A percentile compares a stretch with the other conserved stretches of the same genome.
Conservation (phyloP, 2,329 filamentous ascomycete genomes). For the Diaporthe eres region DNA sequence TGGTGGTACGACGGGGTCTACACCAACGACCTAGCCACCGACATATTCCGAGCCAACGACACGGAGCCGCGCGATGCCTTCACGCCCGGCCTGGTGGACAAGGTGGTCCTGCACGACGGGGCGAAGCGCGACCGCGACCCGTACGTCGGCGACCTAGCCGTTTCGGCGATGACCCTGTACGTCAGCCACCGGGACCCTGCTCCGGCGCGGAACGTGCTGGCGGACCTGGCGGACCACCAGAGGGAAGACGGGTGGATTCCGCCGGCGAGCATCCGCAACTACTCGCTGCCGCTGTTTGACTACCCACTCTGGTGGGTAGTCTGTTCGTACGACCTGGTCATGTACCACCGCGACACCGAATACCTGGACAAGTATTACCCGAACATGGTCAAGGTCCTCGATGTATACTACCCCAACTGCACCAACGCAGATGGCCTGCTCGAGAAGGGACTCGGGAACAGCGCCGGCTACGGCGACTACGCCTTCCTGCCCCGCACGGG, state of each 20-base stretch:
- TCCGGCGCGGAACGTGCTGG: conserved; percentile 62
- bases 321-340: conserved; percentile 61
- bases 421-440: conserved; percentile 50
- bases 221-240: conserved; percentile 64
- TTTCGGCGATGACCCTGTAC: conserved; percentile 63
- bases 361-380: conserved; percentile 60
- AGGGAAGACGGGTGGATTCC: conserved; percentile 67
- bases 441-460: conserved; percentile 57
- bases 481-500: conserved; percentile 64
- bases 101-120: conserved; percentile 63
- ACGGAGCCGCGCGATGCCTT: conserved; percentile 62
- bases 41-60: conserved; percentile 61
- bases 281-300: conserved; percentile 64
- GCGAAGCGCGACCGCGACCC: conserved; percentile 67
- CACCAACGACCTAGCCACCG: conserved; percentile 64
- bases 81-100: conserved; percentile 59
- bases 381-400: conserved; percentile 57
- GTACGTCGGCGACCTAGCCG: conserved; percentile 66
- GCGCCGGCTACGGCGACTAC: conserved; percentile 63
- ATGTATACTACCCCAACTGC: conserved; percentile 60
- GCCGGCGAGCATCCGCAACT: conserved; percentile 65
- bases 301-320: conserved; percentile 69
- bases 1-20: conserved; percentile 69
- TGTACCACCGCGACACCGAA: conserved; percentile 62
- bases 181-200: conserved; percentile 59